Percentiles rank a stretch among this genome's conserved stretches.
Conservation (phyloP, 2,329 filamentous ascomycete species). For the Penicillium brevicompactum region DNA sequence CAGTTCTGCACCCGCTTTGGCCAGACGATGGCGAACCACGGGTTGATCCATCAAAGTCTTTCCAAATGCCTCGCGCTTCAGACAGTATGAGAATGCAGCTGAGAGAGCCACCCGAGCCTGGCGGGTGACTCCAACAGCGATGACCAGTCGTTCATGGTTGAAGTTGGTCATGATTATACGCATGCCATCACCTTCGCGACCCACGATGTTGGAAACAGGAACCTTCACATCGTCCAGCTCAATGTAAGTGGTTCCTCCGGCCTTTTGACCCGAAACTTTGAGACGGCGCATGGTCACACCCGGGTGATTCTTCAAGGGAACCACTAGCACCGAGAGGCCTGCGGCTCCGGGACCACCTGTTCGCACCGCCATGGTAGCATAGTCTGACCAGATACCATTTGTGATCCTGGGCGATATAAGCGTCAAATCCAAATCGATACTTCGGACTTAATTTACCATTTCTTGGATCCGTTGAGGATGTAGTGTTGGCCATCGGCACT, state of each 20-base stretch:
- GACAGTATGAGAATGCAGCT: constrained; percentile 62
- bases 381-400: constrained; percentile 71
- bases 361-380: constrained; percentile 70
- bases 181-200: constrained; percentile 71
- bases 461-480: constrained; percentile 74
- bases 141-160: constrained; percentile 73
- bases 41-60: constrained; percentile 73
- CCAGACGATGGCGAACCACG: constrained; percentile 72
- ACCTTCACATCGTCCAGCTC: constrained; percentile 75
- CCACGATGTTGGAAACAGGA: constrained; percentile 69
- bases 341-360: constrained; percentile 66
- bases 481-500: constrained; percentile 66
- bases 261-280: constrained; percentile 66
- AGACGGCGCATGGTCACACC: constrained; percentile 70
- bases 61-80: constrained; percentile 69
- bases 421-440: not conserved
- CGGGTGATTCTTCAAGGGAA: constrained; percentile 67
- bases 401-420: constrained; percentile 57
- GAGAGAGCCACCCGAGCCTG: constrained; percentile 63
- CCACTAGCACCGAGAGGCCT: constrained; percentile 68
- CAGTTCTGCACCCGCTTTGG: constrained; percentile 68
- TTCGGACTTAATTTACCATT: constrained; percentile 60
- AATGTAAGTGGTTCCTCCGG: constrained; percentile 73
- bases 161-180: constrained; percentile 76
- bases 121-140: constrained; percentile 65